Conservation (phyloP, 2,329 filamentous ascomycete species). For the Xylaria sp. region DNA sequence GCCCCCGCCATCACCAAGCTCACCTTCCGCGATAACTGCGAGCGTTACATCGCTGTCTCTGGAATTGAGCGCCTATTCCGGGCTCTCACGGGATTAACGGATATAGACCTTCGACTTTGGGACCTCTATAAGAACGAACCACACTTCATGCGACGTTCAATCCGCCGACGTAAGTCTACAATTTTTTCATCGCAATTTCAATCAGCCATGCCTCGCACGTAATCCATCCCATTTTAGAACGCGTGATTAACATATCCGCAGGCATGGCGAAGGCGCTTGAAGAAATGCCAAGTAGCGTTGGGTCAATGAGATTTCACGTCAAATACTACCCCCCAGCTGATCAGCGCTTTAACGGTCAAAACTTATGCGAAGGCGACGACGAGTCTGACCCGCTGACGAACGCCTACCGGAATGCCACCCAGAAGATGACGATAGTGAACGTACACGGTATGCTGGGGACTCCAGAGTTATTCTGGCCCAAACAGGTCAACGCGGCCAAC, state of each 20-base stretch:
- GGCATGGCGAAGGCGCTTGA: conserved; percentile 16
- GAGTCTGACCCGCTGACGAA: conserved; percentile 6
- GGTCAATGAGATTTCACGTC: conserved; percentile 13
- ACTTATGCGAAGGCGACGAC: background rate
- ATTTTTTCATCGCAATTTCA: background rate
- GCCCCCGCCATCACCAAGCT: conserved; percentile 17
- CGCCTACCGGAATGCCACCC: conserved; percentile 16
- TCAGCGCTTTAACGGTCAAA: background rate
- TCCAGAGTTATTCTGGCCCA: conserved; percentile 23
- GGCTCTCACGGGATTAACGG: conserved; percentile 1
- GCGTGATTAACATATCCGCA: background rate
- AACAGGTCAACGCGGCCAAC: background rate
- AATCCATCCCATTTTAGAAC: background rate
- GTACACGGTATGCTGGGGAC: conserved; percentile 19
- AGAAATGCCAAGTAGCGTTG: background rate
- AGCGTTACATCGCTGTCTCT: conserved; percentile 8
- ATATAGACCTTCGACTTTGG: conserved; percentile 14
- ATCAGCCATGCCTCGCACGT: background rate
- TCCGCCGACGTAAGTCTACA: conserved; percentile 16
- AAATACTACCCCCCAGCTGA: conserved; percentile 8
- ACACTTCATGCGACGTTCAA: background rate
- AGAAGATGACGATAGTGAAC: conserved; percentile 14
- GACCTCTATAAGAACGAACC: conserved; percentile 8
- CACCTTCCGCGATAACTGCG: conserved; percentile 10
- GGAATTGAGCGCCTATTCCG: background rate